Conservation (phyloP, 768 basidiomycete genomes). For the Boletus speciosus region DNA sequence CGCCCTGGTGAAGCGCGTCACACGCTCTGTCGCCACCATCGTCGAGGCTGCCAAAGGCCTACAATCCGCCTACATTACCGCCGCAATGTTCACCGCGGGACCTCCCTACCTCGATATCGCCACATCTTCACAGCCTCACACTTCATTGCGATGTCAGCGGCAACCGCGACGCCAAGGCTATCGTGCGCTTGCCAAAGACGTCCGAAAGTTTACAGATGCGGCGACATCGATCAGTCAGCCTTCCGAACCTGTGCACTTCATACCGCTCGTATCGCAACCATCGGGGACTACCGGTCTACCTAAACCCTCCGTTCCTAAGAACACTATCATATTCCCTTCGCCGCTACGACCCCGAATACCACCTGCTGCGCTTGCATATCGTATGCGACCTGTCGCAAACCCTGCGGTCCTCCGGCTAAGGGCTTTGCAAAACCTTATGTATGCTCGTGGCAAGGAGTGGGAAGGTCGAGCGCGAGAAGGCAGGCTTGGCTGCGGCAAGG, state of each 20-base stretch:
- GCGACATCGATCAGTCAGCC: conserved; percentile 9
- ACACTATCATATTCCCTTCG: conserved; percentile 39
- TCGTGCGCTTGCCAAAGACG: conserved; percentile 42
- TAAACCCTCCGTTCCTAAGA: conserved; percentile 28
- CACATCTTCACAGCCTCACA: conserved; percentile 16
- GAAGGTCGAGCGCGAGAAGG: conserved; percentile 49
- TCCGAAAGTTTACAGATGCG: conserved; percentile 38
- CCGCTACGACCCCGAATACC: conserved; percentile 40
- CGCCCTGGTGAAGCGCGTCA: conserved; percentile 26
- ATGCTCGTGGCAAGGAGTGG: conserved; percentile 41
- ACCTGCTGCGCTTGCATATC: conserved; percentile 34
- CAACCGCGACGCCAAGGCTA: conserved; percentile 36
- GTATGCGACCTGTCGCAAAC: conserved; percentile 58
- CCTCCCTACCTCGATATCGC: conserved; percentile 21
- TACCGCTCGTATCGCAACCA: conserved; percentile 37
- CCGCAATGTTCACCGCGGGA: conserved; percentile 47
- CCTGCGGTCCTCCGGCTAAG: conserved; percentile 55
- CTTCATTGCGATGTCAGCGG: conserved; percentile 9
- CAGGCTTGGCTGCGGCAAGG: conserved; percentile 51
- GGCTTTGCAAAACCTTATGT: conserved; percentile 58
- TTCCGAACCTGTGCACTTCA: conserved; percentile 36
- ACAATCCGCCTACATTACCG: conserved; percentile 55
- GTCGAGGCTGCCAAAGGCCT: conserved; percentile 53
- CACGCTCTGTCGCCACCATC: conserved; percentile 39
- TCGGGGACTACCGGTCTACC: conserved; percentile 29